phyloP scores from a whole-genome alignment of 2,329 filamentous ascomycete genomes.

The Thermoascus crustaceus region DNA sequence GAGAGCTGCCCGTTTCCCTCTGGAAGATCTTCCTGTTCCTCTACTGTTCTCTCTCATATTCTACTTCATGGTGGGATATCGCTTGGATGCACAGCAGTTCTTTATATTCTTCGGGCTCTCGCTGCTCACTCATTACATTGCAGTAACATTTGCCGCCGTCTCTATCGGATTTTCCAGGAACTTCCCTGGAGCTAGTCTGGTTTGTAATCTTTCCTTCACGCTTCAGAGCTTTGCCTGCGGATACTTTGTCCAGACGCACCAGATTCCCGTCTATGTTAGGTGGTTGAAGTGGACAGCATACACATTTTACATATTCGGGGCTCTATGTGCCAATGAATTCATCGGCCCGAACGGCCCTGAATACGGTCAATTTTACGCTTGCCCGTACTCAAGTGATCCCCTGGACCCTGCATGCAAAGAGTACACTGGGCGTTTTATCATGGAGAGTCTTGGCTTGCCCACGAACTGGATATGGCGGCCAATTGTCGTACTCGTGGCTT shows the following conservation, averaged over 20 bases:
- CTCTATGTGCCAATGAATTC: conserved; percentile 66
- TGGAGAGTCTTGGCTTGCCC: conserved; percentile 61
- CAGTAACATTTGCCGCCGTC: conserved; percentile 61
- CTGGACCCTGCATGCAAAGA: conserved; percentile 57
- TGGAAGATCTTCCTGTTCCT: conserved; percentile 66
- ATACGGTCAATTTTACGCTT: conserved; percentile 62
- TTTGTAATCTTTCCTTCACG: conserved; percentile 65
- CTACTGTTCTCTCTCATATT: conserved; percentile 62
- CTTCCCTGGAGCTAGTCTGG: conserved; percentile 62
- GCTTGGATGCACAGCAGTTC: conserved; percentile 55
- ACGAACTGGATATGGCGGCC: conserved; percentile 59
- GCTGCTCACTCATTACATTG: conserved; percentile 63
- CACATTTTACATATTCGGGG: conserved; percentile 57
- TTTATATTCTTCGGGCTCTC: conserved; percentile 64
- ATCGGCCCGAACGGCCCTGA: conserved; percentile 25
- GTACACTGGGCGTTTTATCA: conserved; percentile 62
- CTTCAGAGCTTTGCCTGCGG: conserved; percentile 67
- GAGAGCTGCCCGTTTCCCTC: conserved; percentile 57
- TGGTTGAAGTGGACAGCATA: conserved; percentile 56
- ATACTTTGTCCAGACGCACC: conserved; percentile 65
- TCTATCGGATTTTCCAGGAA: conserved; percentile 58
- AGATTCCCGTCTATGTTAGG: conserved; percentile 67
- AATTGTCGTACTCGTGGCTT: conserved; percentile 55
- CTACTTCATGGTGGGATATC: conserved; percentile 72
- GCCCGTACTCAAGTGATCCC: conserved; percentile 54